Evolutionary conservation across 768 basidiomycete genomes (phyloP).

Genomic region (Suillus discolor): DNA sequence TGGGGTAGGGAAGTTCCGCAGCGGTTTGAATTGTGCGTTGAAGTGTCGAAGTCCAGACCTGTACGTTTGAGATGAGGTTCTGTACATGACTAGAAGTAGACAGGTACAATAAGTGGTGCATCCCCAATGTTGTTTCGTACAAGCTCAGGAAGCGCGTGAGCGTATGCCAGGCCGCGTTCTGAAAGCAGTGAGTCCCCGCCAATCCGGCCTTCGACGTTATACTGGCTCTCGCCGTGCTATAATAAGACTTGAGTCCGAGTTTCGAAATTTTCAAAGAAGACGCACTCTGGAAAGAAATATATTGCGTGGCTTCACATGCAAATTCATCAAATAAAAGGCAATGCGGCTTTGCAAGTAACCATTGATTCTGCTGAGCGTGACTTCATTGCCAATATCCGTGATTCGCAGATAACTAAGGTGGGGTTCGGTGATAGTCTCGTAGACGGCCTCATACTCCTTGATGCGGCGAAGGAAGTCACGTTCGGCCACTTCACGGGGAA

Average conservation of each 20-base stretch:
- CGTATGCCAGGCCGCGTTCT: constrained; percentile 81
- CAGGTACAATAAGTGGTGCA: constrained; percentile 62
- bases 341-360: constrained; percentile 97
- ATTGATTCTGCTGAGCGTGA: constrained; percentile 83
- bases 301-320: constrained; percentile 94
- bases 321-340: constrained; percentile 97
- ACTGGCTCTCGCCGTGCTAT: constrained; percentile 98
- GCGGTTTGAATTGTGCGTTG: constrained; percentile 92
- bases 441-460: constrained; percentile 90
- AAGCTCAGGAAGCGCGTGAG: constrained; percentile 80
- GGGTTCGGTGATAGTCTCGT: constrained; percentile 93
- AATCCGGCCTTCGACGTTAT: constrained; percentile 94
- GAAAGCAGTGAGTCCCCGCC: constrained; percentile 96
- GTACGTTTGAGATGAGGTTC: constrained; percentile 2
- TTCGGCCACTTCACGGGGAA: constrained; percentile 82
- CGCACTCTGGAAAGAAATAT: constrained; percentile 95
- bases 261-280: constrained; percentile 6
- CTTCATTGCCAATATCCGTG: constrained; percentile 90
- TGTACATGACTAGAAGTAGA: neutral
- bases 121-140: constrained; percentile 92
- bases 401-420: constrained; percentile 90
- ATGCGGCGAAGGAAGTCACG: constrained; percentile 91
- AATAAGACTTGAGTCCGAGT: constrained; percentile 12
- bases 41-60: constrained; percentile 99
- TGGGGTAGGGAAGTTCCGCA: constrained; percentile 76